Evolutionary conservation across 345 rosid genomes (phyloP).

Genomic region (Schrenkiella parvula): DNA sequence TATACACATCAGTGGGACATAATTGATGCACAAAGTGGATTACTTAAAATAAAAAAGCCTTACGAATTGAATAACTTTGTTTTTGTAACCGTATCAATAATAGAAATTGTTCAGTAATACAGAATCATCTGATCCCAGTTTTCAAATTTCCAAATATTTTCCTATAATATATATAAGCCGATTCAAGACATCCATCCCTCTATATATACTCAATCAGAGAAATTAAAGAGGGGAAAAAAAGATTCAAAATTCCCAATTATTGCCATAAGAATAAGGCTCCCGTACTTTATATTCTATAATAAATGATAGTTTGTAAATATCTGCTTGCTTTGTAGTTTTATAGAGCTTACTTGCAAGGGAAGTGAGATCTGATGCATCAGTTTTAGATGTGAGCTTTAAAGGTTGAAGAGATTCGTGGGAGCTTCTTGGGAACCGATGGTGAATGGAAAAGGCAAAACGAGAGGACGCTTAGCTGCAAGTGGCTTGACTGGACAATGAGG

Average conservation of each 20-base stretch:
- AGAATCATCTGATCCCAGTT: conserved; percentile 1
- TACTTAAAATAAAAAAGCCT: neutral
- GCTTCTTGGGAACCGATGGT: conserved; percentile 1
- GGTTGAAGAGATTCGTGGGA: conserved; percentile 22
- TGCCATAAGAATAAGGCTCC: neutral
- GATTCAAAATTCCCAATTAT: conserved; percentile 6
- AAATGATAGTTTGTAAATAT: conserved; percentile 8
- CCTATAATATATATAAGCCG: conserved; percentile 21
- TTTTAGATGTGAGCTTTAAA: conserved; percentile 9
- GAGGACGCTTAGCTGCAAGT: conserved; percentile 42
- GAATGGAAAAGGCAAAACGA: conserved; percentile 17
- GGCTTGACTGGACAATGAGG: conserved; percentile 46
- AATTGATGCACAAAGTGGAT: neutral
- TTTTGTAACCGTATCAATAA: neutral
- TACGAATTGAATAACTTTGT: neutral
- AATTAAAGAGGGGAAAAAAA: neutral
- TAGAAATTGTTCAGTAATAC: neutral
- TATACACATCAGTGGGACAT: neutral
- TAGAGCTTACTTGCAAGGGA: conserved; percentile 11
- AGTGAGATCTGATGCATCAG: conserved; percentile 11
- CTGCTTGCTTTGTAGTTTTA: neutral
- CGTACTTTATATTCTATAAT: neutral
- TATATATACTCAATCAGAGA: conserved; percentile 20
- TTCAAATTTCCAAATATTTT: neutral
- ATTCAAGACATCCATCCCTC: neutral